Percentiles rank a stretch among this genome's conserved stretches.
Evolutionary conservation across 1,139 yeast genomes (phyloP).

Genomic region (Citeromyces hawaiiensis): DNA sequence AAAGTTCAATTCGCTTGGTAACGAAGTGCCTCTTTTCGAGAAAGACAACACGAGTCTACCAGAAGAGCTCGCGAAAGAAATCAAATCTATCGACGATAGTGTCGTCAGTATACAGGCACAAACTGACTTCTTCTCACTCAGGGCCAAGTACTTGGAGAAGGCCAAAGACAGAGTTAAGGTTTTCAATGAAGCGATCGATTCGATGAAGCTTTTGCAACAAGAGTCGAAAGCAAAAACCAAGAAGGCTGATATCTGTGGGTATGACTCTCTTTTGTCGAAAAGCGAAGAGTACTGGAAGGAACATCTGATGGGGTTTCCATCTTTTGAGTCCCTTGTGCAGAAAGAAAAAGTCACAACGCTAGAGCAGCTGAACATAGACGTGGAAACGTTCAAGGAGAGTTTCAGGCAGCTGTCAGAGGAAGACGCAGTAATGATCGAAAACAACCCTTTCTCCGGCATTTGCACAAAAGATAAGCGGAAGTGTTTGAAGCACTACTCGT

Average conservation of each 20-base stretch:
- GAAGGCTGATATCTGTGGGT: constrained; percentile 27
- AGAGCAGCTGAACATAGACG: neutral
- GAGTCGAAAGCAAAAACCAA: constrained; percentile 10
- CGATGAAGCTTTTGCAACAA: constrained; percentile 28
- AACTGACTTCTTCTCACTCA: constrained; percentile 7
- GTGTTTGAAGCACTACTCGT: constrained; percentile 54
- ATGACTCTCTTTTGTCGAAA: constrained; percentile 16
- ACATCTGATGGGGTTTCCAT: constrained; percentile 8
- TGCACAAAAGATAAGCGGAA: constrained; percentile 56
- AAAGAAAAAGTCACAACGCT: neutral
- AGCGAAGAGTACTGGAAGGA: constrained; percentile 13
- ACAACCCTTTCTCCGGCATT: constrained; percentile 11
- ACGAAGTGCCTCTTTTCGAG: constrained; percentile 15
- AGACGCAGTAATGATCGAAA: constrained; percentile 5
- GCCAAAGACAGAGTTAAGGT: constrained; percentile 18
- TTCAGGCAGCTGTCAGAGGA: constrained; percentile 7
- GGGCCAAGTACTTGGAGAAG: constrained; percentile 13
- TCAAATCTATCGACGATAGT: constrained; percentile 25
- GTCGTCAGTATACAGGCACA: constrained; percentile 6
- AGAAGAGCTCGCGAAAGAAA: constrained; percentile 7
- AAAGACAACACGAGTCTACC: neutral
- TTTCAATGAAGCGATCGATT: constrained; percentile 33
- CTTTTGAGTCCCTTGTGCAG: constrained; percentile 6
- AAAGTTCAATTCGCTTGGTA: constrained; percentile 19
- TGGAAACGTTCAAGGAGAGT: neutral